A percentile compares a stretch with the other conserved stretches of the same genome.
phyloP scores from a whole-genome alignment of 1,284 basidiomycete species.

The Tylopilus sp. region DNA sequence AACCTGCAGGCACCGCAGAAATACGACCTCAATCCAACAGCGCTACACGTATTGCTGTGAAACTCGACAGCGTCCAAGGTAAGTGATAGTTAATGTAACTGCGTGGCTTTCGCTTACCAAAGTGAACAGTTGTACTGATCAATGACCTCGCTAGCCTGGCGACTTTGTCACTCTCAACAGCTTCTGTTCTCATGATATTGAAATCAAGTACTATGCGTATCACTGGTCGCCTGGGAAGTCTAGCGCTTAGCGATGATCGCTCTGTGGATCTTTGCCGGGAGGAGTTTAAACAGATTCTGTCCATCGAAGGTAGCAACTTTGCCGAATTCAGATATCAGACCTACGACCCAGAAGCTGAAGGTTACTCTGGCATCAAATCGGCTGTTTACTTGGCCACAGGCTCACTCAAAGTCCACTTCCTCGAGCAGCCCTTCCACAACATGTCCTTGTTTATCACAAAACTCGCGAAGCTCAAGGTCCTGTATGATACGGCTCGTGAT shows the following conservation, averaged over 20 bases:
- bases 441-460: constrained; percentile 85
- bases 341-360: constrained; percentile 68
- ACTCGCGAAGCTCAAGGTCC: constrained; percentile 86
- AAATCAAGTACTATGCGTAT: constrained; percentile 76
- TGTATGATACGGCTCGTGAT: constrained; percentile 94
- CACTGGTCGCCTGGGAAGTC: constrained; percentile 80
- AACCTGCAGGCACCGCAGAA: constrained; percentile 9
- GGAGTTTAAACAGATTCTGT: constrained; percentile 85
- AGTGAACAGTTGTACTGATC: constrained; percentile 69
- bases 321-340: constrained; percentile 97
- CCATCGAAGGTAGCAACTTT: constrained; percentile 94
- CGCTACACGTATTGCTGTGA: constrained; percentile 82
- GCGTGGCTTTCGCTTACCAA: constrained; percentile 11
- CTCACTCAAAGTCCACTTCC: constrained; percentile 87
- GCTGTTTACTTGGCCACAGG: constrained; percentile 84
- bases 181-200: constrained; percentile 81
- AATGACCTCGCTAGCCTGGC: constrained; percentile 75
- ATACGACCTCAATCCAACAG: constrained; percentile 33
- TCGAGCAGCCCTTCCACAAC: constrained; percentile 84
- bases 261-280: constrained; percentile 49
- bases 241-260: constrained; percentile 83
- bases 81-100: constrained; percentile 4
- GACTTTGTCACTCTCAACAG: constrained; percentile 89
- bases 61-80: constrained; percentile 87
- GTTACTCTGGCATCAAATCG: constrained; percentile 84